phyloP scores from a whole-genome alignment of 768 basidiomycete species.

The Mycena rebaudengoi region DNA sequence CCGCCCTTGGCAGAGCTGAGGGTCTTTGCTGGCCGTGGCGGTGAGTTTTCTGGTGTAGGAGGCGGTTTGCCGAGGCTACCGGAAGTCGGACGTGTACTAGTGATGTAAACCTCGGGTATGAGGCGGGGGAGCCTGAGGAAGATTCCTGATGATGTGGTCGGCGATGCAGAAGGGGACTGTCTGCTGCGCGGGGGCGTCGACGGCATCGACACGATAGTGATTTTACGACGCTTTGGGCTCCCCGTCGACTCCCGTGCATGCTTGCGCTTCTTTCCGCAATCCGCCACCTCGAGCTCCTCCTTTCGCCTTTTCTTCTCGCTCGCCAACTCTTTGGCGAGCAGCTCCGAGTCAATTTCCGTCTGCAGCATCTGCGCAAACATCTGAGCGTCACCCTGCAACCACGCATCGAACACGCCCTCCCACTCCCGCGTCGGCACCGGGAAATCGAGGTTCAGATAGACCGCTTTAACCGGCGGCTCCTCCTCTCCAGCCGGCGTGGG shows the following conservation, averaged over 20 bases:
- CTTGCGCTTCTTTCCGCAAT: slow-evolving; percentile 27
- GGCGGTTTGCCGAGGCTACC: not conserved
- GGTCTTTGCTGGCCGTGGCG: slow-evolving; percentile 10
- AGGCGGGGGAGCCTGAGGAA: not conserved
- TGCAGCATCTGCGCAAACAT: slow-evolving; percentile 70
- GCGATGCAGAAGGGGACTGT: not conserved
- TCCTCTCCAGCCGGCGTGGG: slow-evolving; percentile 59
- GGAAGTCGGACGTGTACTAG: slow-evolving; percentile 1
- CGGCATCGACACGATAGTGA: not conserved
- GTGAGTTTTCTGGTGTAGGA: slow-evolving; percentile 16
- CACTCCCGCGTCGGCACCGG: slow-evolving; percentile 86
- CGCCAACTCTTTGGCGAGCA: slow-evolving; percentile 59
- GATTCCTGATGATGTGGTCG: slow-evolving; percentile 13
- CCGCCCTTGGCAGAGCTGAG: not conserved
- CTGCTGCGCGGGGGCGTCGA: slow-evolving; percentile 14
- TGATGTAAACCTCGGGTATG: slow-evolving; percentile 25
- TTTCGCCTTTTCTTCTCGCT: slow-evolving; percentile 61
- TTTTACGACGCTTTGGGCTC: slow-evolving; percentile 22
- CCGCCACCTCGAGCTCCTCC: slow-evolving; percentile 56
- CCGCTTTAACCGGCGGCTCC: slow-evolving; percentile 64
- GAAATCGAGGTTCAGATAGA: slow-evolving; percentile 90
- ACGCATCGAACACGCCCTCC: slow-evolving; percentile 91
- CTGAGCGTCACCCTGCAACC: slow-evolving; percentile 91
- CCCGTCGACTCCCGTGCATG: not conserved
- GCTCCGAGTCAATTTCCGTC: slow-evolving; percentile 65